Percentiles rank a stretch among this genome's conserved stretches.
These are phyloP conservation scores for Penicillium ochrochloron DNA, from an alignment of 495 filamentous ascomycete species.

Conservation along the genomic window DNA sequence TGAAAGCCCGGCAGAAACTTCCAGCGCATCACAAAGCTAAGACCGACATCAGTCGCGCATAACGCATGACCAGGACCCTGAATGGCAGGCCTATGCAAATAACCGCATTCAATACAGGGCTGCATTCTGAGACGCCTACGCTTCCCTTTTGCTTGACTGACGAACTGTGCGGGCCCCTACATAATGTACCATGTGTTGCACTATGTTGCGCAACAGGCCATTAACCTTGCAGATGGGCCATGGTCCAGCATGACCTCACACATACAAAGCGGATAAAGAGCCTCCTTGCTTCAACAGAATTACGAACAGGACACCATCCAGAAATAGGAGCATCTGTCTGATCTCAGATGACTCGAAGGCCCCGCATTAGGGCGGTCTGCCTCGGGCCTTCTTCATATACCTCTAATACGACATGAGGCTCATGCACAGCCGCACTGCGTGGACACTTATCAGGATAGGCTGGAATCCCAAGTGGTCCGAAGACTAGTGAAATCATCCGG, in stretches of 20 bases:
- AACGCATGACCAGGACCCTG: not conserved
- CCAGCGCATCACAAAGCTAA: not conserved
- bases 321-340: not conserved
- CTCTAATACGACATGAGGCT: not conserved
- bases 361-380: not conserved
- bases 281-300: constrained; percentile 16
- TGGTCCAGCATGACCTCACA: constrained; percentile 7
- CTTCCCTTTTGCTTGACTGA: not conserved
- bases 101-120: constrained; percentile 8
- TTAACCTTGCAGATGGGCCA: constrained; percentile 12
- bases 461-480: not conserved
- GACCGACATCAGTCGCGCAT: not conserved
- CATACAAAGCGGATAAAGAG: not conserved
- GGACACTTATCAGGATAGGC: not conserved
- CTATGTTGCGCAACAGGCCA: constrained; percentile 6
- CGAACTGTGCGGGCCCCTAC: not conserved
- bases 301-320: not conserved
- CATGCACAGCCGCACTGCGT: not conserved
- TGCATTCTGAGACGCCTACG: not conserved
- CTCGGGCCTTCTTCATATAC: not conserved
- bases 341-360: not conserved
- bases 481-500: not conserved
- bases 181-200: not conserved
- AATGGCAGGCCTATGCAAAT: not conserved
- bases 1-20: not conserved